Base-by-base conservation (phyloP, 1,284 basidiomycete species). In the Cryptococcus floricola region DNA sequence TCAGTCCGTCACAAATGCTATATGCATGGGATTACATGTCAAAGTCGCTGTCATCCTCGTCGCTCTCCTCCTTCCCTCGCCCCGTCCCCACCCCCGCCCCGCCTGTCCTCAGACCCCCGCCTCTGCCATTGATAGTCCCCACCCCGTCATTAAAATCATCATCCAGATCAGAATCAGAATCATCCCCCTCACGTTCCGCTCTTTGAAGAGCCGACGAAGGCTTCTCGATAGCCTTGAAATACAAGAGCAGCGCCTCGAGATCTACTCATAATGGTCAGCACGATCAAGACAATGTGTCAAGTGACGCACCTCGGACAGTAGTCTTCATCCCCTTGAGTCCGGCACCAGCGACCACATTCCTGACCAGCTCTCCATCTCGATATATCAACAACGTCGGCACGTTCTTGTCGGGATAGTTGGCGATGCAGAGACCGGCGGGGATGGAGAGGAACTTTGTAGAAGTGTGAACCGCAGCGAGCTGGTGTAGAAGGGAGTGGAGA, bases 401-500 rank as follows among this genome's bases (percentile, higher is more conserved):
- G 57, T 94, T 87, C 41, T 85, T 82, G 69, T 98, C 95, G 8
- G 95, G 95, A 50, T 98, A 88, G 76, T 98, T 89, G 25, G 91
- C 87, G 66, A 98, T 97, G 79, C 95, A 98, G 76, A 95, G 91
- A 77, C 91, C 85, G 31, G 93, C 93, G 2, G 95, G 85, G 66
- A 98, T 98, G 39, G 89, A 91, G 59, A 98, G 89, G 68, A 98
- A 98, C 77, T 98, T 98, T 9, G 93, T 91, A 27, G 87, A 85
- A 3, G 93, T 90, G 75, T 97, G 88, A 53, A 86, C 85, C 28
- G 81, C 80, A 0, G 95, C 92, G 2, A 98, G 80, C 1, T 81
- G 81, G 16, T 82, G 81, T 37, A 98, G 78, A 53, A 93, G 87
- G 37, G 82, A 80, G 47, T 84, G 84, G 9, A 93, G 79, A 47